Evolutionary conservation across 306 rosid genomes (phyloP).

Genomic region (Citrullus colocynthis): DNA sequence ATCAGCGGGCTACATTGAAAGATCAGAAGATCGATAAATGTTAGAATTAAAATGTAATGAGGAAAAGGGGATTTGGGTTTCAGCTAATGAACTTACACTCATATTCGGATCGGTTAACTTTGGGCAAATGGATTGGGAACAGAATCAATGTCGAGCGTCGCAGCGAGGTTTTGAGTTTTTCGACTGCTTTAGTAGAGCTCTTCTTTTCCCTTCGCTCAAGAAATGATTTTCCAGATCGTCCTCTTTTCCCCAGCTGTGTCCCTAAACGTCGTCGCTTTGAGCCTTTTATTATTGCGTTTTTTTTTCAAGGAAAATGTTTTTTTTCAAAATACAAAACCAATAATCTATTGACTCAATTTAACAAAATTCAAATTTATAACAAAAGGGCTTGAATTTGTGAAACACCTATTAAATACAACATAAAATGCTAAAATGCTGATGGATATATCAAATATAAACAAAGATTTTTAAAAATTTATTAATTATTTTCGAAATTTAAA

Average conservation of each 20-base stretch:
- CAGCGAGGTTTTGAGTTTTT: background rate
- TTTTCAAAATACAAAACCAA: no score
- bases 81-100: slow-evolving; percentile 7
- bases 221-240: background rate
- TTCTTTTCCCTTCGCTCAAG: slow-evolving; percentile 27
- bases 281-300: background rate
- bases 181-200: background rate
- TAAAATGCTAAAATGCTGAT: no score
- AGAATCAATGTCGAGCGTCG: background rate
- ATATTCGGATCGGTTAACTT: slow-evolving; percentile 1
- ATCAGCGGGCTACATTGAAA: slow-evolving; percentile 16
- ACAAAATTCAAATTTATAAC: no score
- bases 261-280: background rate
- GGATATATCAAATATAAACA: no score
- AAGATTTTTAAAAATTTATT: no score
- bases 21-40: background rate
- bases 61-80: background rate
- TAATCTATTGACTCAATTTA: no score
- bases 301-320: no score
- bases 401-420: no score
- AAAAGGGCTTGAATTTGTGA: no score
- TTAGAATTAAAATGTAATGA: background rate
- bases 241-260: background rate
- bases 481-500: no score
- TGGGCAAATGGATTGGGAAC: background rate